Conservation (phyloP, 208 protist species). For the Crithidia thermophila region DNA sequence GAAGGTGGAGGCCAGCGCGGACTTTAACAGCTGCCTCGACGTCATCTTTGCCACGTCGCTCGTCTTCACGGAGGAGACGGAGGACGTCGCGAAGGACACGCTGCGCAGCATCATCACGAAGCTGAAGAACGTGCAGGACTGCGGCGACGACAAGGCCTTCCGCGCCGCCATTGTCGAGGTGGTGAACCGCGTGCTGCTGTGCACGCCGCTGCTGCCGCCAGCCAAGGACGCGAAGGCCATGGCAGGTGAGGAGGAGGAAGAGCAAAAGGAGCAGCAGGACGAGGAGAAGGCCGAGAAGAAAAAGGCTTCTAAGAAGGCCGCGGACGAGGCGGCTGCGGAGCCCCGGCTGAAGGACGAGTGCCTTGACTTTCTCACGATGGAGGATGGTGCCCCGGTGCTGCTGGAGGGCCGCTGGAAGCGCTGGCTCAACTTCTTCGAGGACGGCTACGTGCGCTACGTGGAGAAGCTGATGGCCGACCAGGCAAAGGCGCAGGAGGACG, state of each 20-base stretch:
- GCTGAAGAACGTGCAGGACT: conserved; percentile 34
- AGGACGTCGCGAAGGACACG: conserved; percentile 28
- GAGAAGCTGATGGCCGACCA: conserved; percentile 18
- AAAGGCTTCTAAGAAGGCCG: too few species aligned
- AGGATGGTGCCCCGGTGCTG: conserved; percentile 35
- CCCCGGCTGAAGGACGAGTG: conserved; percentile 35
- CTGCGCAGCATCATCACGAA: conserved; percentile 31
- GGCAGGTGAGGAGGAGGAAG: not conserved
- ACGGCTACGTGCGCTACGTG: conserved; percentile 30
- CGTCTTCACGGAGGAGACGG: conserved; percentile 27
- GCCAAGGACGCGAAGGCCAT: conserved; percentile 11
- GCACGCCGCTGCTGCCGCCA: conserved; percentile 39
- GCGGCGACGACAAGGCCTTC: conserved; percentile 36
- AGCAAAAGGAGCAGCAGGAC: not conserved
- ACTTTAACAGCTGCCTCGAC: conserved; percentile 36
- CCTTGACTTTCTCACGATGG: conserved; percentile 38
- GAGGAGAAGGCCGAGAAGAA: not conserved
- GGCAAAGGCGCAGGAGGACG: not conserved
- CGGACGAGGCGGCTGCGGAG: not conserved
- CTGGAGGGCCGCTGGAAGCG: conserved; percentile 25
- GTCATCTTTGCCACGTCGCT: conserved; percentile 37
- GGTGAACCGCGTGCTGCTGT: conserved; percentile 50
- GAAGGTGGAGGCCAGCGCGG: conserved; percentile 18
- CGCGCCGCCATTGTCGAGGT: conserved; percentile 37
- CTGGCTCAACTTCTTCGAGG: conserved; percentile 33